Evolutionary conservation across 2,329 filamentous ascomycete species (phyloP).

Genomic region (Didymellaceae sp.): DNA sequence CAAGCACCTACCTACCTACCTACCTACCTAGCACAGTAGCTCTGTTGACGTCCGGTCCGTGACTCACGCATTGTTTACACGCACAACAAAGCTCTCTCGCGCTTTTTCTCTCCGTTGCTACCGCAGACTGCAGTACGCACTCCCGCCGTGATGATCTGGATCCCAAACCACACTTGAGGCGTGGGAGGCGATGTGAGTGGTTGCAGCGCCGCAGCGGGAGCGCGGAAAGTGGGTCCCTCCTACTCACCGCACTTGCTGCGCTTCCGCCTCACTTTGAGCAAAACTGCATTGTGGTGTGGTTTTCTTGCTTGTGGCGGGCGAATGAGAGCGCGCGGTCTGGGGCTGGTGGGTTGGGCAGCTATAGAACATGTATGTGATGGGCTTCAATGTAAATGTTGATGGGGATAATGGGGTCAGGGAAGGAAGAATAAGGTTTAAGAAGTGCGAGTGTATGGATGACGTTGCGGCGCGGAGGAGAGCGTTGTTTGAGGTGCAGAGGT

Average conservation of each 20-base stretch:
- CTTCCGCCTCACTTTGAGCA: conserved; percentile 18
- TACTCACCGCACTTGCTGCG: not conserved
- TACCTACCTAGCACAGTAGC: too few relatives aligned
- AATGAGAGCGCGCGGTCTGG: not conserved
- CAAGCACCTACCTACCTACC: too few relatives aligned
- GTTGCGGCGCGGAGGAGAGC: not conserved
- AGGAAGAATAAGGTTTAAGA: not conserved
- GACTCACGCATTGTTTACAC: too few relatives aligned
- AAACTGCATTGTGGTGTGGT: too few relatives aligned
- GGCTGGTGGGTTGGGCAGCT: not conserved
- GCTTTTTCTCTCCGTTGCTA: too few relatives aligned
- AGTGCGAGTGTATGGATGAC: not conserved
- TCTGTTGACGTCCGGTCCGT: not conserved
- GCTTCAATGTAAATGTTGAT: not conserved
- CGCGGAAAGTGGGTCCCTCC: conserved; percentile 6
- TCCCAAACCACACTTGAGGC: too few relatives aligned
- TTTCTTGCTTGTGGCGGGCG: too few relatives aligned
- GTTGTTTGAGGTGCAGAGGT: not conserved
- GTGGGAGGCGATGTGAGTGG: conserved; percentile 7
- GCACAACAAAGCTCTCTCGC: too few relatives aligned
- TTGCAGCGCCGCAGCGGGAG: not conserved
- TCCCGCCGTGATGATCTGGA: too few relatives aligned
- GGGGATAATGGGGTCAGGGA: too few relatives aligned
- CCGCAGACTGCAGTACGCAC: too few relatives aligned
- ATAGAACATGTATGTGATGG: not conserved